These are phyloP conservation scores for Suillus fuscotomentosus DNA, from an alignment of 768 basidiomycete genomes.

Conservation along the genomic window DNA sequence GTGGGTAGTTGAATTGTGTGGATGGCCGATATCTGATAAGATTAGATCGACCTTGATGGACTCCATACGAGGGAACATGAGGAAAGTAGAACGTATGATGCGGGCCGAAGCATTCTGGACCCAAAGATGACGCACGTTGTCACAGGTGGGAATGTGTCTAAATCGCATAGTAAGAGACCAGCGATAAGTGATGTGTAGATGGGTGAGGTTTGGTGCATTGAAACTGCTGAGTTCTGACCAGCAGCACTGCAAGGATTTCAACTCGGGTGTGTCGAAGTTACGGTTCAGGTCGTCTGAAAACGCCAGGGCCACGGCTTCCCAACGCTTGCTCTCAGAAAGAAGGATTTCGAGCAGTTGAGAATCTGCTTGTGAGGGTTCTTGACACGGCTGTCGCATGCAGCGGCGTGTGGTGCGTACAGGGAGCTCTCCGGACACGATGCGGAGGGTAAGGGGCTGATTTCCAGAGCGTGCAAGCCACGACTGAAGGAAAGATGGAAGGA, in stretches of 20 bases:
- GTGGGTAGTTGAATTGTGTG: background rate
- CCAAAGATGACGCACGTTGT: background rate
- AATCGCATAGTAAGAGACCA: background rate
- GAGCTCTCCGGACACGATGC: background rate
- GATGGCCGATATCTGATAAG: background rate
- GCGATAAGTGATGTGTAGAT: background rate
- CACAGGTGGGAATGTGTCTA: background rate
- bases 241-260: background rate
- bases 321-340: background rate
- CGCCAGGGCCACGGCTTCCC: background rate
- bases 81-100: background rate
- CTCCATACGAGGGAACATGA: background rate
- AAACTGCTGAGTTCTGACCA: background rate
- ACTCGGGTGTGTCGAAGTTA: background rate
- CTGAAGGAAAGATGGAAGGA: slow-evolving; percentile 2
- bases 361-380: background rate
- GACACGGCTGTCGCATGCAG: background rate
- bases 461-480: slow-evolving; percentile 1
- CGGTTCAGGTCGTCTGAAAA: too few species aligned
- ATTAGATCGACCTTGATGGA: background rate
- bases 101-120: background rate
- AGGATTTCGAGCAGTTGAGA: background rate
- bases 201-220: background rate
- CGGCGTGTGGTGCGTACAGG: background rate
- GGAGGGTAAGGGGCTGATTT: background rate